Base-by-base conservation (phyloP, 2,329 filamentous ascomycete genomes). In the Diaporthe caulivora region DNA sequence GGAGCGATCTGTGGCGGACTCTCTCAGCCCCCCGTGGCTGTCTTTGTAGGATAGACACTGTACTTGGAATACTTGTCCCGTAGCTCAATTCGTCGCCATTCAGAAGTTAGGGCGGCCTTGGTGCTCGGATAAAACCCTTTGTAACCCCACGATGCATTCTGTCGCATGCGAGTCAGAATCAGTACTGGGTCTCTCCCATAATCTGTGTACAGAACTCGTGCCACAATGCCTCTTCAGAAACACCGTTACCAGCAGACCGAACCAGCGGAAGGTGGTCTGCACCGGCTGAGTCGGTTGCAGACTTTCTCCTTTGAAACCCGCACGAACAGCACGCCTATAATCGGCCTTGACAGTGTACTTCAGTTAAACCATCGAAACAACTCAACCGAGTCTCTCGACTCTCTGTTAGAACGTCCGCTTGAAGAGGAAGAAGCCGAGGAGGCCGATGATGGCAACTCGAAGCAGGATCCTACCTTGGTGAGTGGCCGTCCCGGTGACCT, bases 261-360 rank as follows among this genome's bases (percentile, higher is more conserved):
- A 2, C 47, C n/a, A 26, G 31, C 11, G 31, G 62, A 53, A 21
- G 31, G 17, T 53, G 62, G 47, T 8, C 21, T 15, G 15, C 62
- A 67, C 13, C 62, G 62, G 15, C 31, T 67, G 11, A 53, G 62
- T 67, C 44, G 44, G 8, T 53, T 67, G n/a, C 62, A 67, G 62
- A 67, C 62, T 15, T 67, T 67, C 21, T 67, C 62, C 6, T 67
- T 67, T 21, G 62, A 67, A 17, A 53, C 29, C 31, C 62, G 62
- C n/a, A 53, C 62, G 24, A 53, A 67, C 7, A 67, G 62, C 62
- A 67, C 62, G 1, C 62, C 62, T 21, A 67, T 67, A 4, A 53
- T 67, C 31, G 18, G 47, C 9, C 47, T 67, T 8, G 62, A 67
- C 21, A 67, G 62, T 53, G 18, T 67, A 9, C 31, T 67, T 26